Conservation (phyloP, 1,284 basidiomycete genomes). For the Vanrija sp. region DNA sequence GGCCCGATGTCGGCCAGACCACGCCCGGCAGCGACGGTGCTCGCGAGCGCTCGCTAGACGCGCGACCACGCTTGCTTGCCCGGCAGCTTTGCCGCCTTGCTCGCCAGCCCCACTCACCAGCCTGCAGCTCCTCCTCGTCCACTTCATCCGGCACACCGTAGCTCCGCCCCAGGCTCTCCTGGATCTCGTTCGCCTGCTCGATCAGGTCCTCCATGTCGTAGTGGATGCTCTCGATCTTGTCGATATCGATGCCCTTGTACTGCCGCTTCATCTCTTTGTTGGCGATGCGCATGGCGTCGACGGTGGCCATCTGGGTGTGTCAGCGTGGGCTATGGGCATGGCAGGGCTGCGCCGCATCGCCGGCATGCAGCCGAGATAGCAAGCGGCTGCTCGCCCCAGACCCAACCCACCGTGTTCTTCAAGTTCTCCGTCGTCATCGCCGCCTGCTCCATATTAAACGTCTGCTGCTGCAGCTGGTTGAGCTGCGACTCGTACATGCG, state of each 20-base stretch:
- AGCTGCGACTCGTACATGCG: constrained; percentile 90
- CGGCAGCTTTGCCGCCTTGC: neutral
- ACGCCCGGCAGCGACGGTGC: too few relatives aligned
- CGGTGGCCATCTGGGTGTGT: constrained; percentile 76
- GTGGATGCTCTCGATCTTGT: constrained; percentile 96
- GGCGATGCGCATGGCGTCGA: constrained; percentile 95
- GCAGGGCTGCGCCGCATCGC: too few relatives aligned
- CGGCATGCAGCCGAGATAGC: too few relatives aligned
- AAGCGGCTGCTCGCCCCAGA: neutral
- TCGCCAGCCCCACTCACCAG: constrained; percentile 58
- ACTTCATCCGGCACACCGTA: constrained; percentile 97
- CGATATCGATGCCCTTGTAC: constrained; percentile 95
- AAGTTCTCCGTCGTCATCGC: constrained; percentile 94
- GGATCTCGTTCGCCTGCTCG: constrained; percentile 96
- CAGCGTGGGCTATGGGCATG: too few relatives aligned
- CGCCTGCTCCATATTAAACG: constrained; percentile 98
- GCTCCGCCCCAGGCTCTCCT: constrained; percentile 86
- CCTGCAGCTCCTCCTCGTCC: constrained; percentile 95
- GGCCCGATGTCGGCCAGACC: too few relatives aligned
- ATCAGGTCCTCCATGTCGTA: constrained; percentile 98
- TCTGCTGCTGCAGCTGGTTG: constrained; percentile 86
- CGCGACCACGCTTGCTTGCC: too few relatives aligned
- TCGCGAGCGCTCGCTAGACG: too few relatives aligned
- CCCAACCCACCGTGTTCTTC: constrained; percentile 66
- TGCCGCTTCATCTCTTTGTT: constrained; percentile 97